These are phyloP conservation scores for Fusarium chaquense DNA, from an alignment of 2,329 filamentous ascomycete species.

Conservation along the genomic window DNA sequence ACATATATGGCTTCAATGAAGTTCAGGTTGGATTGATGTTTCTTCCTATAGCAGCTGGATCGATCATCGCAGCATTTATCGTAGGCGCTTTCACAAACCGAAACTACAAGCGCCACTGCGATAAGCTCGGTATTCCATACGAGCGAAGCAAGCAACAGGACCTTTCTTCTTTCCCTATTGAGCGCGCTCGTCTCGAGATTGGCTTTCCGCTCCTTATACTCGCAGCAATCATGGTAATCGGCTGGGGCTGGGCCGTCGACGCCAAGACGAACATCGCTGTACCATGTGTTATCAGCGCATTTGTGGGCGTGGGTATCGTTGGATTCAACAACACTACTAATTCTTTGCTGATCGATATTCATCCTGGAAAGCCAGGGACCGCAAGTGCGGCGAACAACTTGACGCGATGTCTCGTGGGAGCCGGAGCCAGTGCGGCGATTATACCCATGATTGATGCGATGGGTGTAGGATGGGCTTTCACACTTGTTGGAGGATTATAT, in stretches of 20 bases:
- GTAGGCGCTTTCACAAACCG: constrained; percentile 71
- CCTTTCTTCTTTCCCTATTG: constrained; percentile 63
- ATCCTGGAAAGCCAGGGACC: constrained; percentile 63
- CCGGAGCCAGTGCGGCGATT: constrained; percentile 64
- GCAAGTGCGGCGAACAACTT: constrained; percentile 70
- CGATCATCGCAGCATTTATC: constrained; percentile 59
- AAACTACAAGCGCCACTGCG: constrained; percentile 74
- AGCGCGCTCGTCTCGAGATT: constrained; percentile 63
- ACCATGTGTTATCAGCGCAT: constrained; percentile 59
- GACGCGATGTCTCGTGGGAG: constrained; percentile 66
- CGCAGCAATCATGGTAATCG: constrained; percentile 59
- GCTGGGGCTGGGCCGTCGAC: constrained; percentile 67
- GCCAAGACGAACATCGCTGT: constrained; percentile 58
- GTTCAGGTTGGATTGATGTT: constrained; percentile 66
- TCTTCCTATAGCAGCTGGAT: constrained; percentile 63
- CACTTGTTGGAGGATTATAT: constrained; percentile 59
- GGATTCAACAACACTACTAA: constrained; percentile 66
- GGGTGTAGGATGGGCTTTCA: constrained; percentile 65
- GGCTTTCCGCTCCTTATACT: constrained; percentile 65
- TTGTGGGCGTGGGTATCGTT: constrained; percentile 63
- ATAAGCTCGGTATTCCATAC: constrained; percentile 63
- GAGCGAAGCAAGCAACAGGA: constrained; percentile 65
- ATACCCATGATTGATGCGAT: constrained; percentile 64
- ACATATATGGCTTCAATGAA: constrained; percentile 71
- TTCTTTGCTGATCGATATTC: constrained; percentile 67